A percentile compares a stretch with the other conserved stretches of the same genome.
Evolutionary conservation across 2,329 filamentous ascomycete genomes (phyloP).

Genomic region (Seiridium cupressi): DNA sequence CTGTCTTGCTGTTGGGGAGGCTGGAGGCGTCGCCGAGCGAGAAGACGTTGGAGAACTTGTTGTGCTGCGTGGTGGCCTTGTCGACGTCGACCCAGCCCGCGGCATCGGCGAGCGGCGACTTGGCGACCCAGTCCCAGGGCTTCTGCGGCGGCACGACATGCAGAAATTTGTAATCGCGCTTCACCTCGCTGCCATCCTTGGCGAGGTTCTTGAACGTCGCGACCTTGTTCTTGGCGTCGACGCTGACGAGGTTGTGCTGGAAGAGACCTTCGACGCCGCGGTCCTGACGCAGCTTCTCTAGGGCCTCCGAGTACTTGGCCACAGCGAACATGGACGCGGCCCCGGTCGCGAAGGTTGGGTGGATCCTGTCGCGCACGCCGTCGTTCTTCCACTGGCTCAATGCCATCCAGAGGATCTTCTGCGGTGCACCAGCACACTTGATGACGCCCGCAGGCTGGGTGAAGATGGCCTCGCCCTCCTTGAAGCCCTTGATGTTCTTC

Average conservation of each 20-base stretch:
- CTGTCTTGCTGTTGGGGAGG: constrained; percentile 41
- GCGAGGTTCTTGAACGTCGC: constrained; percentile 33
- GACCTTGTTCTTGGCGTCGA: constrained; percentile 31
- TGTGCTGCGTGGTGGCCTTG: constrained; percentile 30
- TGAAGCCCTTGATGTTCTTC: constrained; percentile 31
- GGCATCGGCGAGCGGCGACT: constrained; percentile 33
- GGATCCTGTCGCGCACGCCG: constrained; percentile 28
- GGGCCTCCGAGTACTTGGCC: constrained; percentile 33
- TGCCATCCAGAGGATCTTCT: constrained; percentile 40
- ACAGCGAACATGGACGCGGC: constrained; percentile 35
- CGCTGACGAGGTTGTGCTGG: constrained; percentile 34
- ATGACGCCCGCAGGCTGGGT: constrained; percentile 35
- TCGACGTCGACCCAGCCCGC: constrained; percentile 32
- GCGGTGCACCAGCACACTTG: constrained; percentile 37
- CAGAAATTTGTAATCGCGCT: constrained; percentile 32
- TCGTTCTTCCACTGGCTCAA: constrained; percentile 34
- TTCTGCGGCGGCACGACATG: constrained; percentile 35
- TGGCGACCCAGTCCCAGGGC: constrained; percentile 30
- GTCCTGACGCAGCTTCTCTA: constrained; percentile 31
- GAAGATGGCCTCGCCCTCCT: constrained; percentile 34
- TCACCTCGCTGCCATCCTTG: constrained; percentile 25
- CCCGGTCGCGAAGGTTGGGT: constrained; percentile 33
- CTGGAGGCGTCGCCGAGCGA: constrained; percentile 38
- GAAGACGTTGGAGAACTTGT: constrained; percentile 36
- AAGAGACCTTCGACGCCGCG: constrained; percentile 35